These are phyloP conservation scores for Calocybe indica DNA, from an alignment of 768 basidiomycete species.

Conservation along the genomic window DNA sequence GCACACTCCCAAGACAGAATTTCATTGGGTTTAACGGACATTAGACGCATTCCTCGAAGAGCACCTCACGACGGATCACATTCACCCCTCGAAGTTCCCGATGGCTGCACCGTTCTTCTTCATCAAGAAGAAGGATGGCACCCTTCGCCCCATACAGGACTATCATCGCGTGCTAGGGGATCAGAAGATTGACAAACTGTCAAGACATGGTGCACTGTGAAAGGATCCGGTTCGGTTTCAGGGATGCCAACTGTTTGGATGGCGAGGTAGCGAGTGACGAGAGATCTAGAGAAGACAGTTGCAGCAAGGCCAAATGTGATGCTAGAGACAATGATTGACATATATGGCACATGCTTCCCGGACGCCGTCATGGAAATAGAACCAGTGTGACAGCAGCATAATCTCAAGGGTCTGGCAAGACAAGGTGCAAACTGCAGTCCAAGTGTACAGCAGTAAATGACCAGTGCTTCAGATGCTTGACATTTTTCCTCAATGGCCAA, in stretches of 20 bases:
- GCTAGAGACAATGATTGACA: conserved; percentile 15
- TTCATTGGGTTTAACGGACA: conserved; percentile 1
- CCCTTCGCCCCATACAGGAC: not conserved
- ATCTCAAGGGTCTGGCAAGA: conserved; percentile 67
- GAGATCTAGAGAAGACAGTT: too few species aligned
- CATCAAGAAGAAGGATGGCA: conserved; percentile 1
- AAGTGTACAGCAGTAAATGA: conserved; percentile 72
- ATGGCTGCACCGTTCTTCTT: conserved; percentile 2
- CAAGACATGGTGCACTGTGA: too few species aligned
- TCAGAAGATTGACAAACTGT: too few species aligned
- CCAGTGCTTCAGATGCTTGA: conserved; percentile 82
- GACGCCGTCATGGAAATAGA: conserved; percentile 84
- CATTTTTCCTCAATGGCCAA: conserved; percentile 83
- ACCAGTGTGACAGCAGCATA: conserved; percentile 61
- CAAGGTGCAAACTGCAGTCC: conserved; percentile 66
- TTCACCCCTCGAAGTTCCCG: conserved; percentile 1
- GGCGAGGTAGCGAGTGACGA: too few species aligned
- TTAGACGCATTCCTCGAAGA: conserved; percentile 4
- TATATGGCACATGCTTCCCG: conserved; percentile 74
- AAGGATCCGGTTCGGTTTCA: too few species aligned
- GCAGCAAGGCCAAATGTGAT: too few species aligned
- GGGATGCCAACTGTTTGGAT: too few species aligned
- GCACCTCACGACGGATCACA: not conserved
- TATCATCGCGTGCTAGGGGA: conserved; percentile 3
- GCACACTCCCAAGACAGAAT: too few species aligned